A percentile compares a stretch with the other conserved stretches of the same genome.
Conservation (phyloP, 1,284 basidiomycete species). For the Malassezia arunalokei region DNA sequence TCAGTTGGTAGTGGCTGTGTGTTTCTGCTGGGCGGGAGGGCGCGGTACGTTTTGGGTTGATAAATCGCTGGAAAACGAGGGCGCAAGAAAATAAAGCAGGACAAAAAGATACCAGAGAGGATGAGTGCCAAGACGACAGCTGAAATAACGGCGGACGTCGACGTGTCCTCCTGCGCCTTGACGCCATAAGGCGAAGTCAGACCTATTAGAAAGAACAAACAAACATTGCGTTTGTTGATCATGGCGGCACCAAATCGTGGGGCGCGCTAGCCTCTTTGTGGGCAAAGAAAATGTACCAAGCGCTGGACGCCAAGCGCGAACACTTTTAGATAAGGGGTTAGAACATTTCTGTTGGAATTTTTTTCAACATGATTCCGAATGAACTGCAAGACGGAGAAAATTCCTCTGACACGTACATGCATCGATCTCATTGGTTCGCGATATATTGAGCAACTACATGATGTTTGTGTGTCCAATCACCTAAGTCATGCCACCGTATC, state of each 20-base stretch:
- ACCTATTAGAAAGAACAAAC: not conserved
- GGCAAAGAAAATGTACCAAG: no score
- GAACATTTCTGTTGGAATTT: no score
- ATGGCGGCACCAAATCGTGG: not conserved
- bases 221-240: not conserved
- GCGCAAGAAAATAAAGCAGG: conserved; percentile 45
- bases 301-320: no score
- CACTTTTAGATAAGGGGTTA: no score
- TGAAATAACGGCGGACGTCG: conserved; percentile 41
- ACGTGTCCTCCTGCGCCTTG: conserved; percentile 17
- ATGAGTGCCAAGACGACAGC: conserved; percentile 40
- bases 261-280: no score
- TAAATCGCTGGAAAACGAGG: conserved; percentile 47
- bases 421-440: no score
- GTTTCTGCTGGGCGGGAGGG: conserved; percentile 35
- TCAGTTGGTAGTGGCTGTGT: conserved; percentile 42
- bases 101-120: conserved; percentile 38
- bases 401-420: no score
- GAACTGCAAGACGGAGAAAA: no score
- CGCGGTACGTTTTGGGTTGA: conserved; percentile 45
- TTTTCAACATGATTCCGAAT: no score
- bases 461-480: no score
- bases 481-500: no score
- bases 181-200: not conserved
- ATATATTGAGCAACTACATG: no score